Conservation (phyloP, 2,329 filamentous ascomycete genomes). For the Chaetothyriales sp. region DNA sequence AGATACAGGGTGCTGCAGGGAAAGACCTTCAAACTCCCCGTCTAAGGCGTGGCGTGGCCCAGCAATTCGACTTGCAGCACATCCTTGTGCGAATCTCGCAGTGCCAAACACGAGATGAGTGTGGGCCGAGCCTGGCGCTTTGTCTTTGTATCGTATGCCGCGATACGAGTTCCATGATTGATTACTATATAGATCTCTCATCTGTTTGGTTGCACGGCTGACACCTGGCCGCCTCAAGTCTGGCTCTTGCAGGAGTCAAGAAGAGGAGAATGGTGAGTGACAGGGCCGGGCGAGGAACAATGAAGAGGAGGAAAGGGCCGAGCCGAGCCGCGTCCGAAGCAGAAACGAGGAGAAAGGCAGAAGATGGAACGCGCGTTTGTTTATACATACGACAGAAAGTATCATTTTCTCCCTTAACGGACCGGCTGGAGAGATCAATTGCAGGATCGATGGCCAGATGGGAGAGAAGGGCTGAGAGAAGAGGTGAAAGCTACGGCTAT, state of each 20-base stretch:
- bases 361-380: background rate
- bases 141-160: background rate
- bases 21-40: conserved; percentile 75
- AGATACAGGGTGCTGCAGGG: conserved; percentile 56
- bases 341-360: background rate
- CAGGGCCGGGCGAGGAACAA: background rate
- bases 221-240: background rate
- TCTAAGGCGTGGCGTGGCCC: conserved; percentile 35
- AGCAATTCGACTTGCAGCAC: background rate
- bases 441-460: background rate
- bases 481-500: background rate
- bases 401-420: background rate
- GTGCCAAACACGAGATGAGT: background rate
- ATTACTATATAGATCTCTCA: background rate
- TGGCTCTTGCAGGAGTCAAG: background rate
- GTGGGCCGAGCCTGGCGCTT: background rate
- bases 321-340: background rate
- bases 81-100: background rate
- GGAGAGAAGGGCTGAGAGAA: background rate
- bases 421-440: background rate
- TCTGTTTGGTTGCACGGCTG: background rate
- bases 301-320: background rate
- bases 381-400: background rate
- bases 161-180: background rate
- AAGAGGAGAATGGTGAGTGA: background rate